phyloP scores from a whole-genome alignment of 495 filamentous ascomycete genomes.

The Entonaema liquescens region DNA sequence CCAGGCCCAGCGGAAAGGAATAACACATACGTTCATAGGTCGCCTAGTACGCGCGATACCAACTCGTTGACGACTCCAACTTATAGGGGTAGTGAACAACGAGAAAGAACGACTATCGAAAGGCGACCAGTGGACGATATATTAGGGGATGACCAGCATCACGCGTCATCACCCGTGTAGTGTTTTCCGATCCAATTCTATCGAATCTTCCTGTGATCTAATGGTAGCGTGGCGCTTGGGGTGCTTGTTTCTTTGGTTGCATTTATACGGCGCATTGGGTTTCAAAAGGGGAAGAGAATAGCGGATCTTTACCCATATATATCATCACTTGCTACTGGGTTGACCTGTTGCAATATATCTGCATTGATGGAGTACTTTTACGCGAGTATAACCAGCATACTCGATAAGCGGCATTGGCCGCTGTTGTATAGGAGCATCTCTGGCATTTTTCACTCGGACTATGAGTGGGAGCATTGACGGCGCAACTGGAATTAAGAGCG shows the following conservation, averaged over 20 bases:
- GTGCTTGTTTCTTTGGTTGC: slow-evolving; percentile 28
- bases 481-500: slow-evolving; percentile 14
- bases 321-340: neutral
- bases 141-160: slow-evolving; percentile 19
- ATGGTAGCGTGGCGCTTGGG: slow-evolving; percentile 44
- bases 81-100: slow-evolving; percentile 25
- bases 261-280: slow-evolving; percentile 39
- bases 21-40: slow-evolving; percentile 11
- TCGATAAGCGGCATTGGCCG: neutral
- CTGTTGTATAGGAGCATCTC: slow-evolving; percentile 25
- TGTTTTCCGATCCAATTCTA: neutral
- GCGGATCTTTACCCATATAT: neutral
- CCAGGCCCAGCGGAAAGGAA: slow-evolving; percentile 26
- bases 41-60: slow-evolving; percentile 18
- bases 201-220: slow-evolving; percentile 30
- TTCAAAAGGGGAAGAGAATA: slow-evolving; percentile 25
- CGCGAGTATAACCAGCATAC: slow-evolving; percentile 3
- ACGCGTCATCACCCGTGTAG: slow-evolving; percentile 29
- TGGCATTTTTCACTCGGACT: slow-evolving; percentile 1
- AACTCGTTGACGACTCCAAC: slow-evolving; percentile 12
- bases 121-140: slow-evolving; percentile 41
- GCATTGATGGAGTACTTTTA: slow-evolving; percentile 1
- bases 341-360: neutral
- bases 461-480: slow-evolving; percentile 19
- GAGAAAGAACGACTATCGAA: slow-evolving; percentile 23